phyloP scores from a whole-genome alignment of 192 early-diverging fungal species.

The Physocladia obscura region DNA sequence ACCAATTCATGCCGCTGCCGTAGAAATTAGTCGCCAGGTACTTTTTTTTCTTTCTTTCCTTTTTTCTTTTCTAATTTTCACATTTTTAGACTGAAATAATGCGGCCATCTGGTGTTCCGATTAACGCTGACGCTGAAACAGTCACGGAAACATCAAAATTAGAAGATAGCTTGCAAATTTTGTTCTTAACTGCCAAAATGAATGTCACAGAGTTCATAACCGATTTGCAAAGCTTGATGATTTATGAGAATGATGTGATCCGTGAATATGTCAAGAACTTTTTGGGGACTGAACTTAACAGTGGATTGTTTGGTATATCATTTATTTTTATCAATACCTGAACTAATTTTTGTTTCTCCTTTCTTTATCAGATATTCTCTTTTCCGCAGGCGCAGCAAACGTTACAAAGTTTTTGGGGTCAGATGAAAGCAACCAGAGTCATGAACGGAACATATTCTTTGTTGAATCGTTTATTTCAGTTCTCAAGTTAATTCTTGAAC shows the following conservation, averaged over 20 bases:
- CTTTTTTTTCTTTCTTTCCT: no score
- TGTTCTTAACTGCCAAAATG: slow-evolving; percentile 28
- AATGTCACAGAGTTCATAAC: slow-evolving; percentile 70
- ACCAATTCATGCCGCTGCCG: slow-evolving; percentile 43
- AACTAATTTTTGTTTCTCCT: slow-evolving; percentile 32
- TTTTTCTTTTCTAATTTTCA: no score
- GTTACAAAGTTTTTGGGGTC: slow-evolving; percentile 62
- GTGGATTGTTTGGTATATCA: slow-evolving; percentile 65
- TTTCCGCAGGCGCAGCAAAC: slow-evolving; percentile 35
- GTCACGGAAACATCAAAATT: not conserved
- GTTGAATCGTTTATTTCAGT: slow-evolving; percentile 71
- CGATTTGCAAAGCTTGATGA: slow-evolving; percentile 71
- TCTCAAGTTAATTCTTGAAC: slow-evolving; percentile 70
- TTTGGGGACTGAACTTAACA: slow-evolving; percentile 73
- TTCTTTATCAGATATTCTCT: slow-evolving; percentile 35
- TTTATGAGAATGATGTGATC: slow-evolving; percentile 70
- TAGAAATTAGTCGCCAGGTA: slow-evolving; percentile 6
- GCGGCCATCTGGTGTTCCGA: not conserved
- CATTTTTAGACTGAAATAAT: not conserved
- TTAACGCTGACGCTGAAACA: not conserved
- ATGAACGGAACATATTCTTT: slow-evolving; percentile 63
- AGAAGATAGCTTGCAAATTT: slow-evolving; percentile 9
- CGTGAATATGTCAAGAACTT: slow-evolving; percentile 76
- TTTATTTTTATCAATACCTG: no score
- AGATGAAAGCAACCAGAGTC: slow-evolving; percentile 56